Percentiles rank a stretch among this genome's conserved stretches.
phyloP scores from a whole-genome alignment of 495 filamentous ascomycete genomes.

The Penicillium macrosclerotiorum region DNA sequence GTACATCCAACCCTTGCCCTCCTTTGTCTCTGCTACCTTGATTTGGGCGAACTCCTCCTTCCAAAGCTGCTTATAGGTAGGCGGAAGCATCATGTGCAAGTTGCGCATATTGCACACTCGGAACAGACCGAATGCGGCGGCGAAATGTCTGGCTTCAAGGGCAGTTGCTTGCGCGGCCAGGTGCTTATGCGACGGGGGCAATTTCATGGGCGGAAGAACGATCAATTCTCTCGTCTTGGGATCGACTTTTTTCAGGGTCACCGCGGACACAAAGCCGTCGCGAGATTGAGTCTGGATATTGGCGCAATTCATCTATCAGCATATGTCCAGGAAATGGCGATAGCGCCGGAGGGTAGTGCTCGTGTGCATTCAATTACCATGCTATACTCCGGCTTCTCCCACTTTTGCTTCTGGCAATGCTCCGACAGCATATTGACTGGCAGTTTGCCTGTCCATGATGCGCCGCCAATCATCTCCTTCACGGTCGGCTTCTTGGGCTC shows the following conservation, averaged over 20 bases:
- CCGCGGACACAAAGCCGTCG: slow-evolving; percentile 72
- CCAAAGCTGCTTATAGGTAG: slow-evolving; percentile 83
- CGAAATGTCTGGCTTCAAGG: slow-evolving; percentile 88
- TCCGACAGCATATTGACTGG: slow-evolving; percentile 91
- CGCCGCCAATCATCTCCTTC: slow-evolving; percentile 85
- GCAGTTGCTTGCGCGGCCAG: slow-evolving; percentile 67
- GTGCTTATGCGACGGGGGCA: slow-evolving; percentile 71
- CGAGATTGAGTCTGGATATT: slow-evolving; percentile 43
- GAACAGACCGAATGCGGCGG: slow-evolving; percentile 85
- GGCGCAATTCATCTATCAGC: slow-evolving; percentile 11
- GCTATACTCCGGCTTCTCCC: slow-evolving; percentile 90
- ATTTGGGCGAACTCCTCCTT: slow-evolving; percentile 76
- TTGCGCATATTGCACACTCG: slow-evolving; percentile 93
- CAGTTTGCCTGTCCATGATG: slow-evolving; percentile 96
- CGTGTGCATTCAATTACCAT: slow-evolving; percentile 49
- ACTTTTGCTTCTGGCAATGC: slow-evolving; percentile 92
- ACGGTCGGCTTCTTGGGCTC: slow-evolving; percentile 74
- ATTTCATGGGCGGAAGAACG: slow-evolving; percentile 72
- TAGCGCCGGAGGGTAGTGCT: too few species aligned
- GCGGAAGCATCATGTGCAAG: slow-evolving; percentile 90
- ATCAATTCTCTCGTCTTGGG: slow-evolving; percentile 76
- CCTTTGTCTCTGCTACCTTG: slow-evolving; percentile 71
- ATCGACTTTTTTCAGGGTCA: slow-evolving; percentile 75
- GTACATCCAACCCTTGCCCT: slow-evolving; percentile 86
- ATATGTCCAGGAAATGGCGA: background rate